Conservation (phyloP, 1,284 basidiomycete species). For the Leucoagaricus sp. region DNA sequence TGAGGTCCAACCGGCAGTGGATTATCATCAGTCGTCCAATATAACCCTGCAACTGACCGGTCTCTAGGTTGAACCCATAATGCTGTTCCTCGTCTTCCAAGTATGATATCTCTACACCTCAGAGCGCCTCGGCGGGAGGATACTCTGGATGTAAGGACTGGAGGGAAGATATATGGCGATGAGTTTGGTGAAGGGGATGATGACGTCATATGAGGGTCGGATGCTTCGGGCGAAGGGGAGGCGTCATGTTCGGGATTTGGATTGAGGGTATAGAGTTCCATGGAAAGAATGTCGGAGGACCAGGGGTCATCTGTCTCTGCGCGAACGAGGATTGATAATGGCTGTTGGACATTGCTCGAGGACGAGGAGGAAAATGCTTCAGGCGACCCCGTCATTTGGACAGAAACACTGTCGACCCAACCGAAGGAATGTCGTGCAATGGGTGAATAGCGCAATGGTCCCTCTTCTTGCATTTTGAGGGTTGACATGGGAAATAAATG, state of each 20-base stretch:
- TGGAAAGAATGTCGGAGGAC: conserved; percentile 46
- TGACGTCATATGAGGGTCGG: neutral
- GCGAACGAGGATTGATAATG: conserved; percentile 54
- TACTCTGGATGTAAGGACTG: conserved; percentile 35
- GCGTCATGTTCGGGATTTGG: conserved; percentile 37
- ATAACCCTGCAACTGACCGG: conserved; percentile 36
- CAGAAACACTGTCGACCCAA: conserved; percentile 61
- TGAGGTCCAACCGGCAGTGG: conserved; percentile 6
- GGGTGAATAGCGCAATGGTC: conserved; percentile 31
- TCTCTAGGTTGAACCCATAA: conserved; percentile 59
- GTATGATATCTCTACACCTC: conserved; percentile 49
- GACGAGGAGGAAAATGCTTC: conserved; percentile 13
- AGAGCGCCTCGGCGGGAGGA: conserved; percentile 48
- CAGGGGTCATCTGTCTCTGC: conserved; percentile 61
- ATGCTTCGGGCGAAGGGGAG: conserved; percentile 1
- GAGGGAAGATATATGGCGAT: conserved; percentile 44
- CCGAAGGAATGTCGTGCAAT: conserved; percentile 54
- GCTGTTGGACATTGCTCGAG: conserved; percentile 6
- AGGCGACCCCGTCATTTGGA: conserved; percentile 21
- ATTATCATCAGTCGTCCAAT: conserved; percentile 19
- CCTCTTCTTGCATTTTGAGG: conserved; percentile 24
- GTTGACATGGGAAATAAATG: conserved; percentile 51
- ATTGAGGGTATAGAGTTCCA: conserved; percentile 48
- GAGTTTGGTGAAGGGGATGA: conserved; percentile 14
- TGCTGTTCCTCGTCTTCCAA: conserved; percentile 56